These are phyloP conservation scores for Trichophaea hybrida DNA, from an alignment of 2,329 filamentous ascomycete species.

Conservation along the genomic window DNA sequence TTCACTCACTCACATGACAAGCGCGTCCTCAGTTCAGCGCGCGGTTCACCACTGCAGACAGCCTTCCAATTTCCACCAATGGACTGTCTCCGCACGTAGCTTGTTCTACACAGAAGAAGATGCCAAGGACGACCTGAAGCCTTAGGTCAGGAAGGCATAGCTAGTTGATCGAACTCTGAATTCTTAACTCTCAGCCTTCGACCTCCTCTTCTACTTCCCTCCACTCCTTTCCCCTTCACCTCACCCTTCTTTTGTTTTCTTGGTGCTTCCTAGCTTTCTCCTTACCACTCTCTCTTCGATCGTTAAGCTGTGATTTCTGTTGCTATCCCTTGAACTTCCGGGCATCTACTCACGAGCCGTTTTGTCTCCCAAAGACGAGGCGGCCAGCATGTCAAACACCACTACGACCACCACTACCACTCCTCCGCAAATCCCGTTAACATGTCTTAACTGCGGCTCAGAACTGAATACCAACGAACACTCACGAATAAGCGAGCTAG, in stretches of 20 bases:
- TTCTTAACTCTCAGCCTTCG: neutral
- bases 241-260: neutral
- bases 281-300: neutral
- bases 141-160: too few species aligned
- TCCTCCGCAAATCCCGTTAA: neutral
- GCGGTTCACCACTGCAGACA: too few species aligned
- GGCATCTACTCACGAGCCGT: neutral
- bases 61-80: too few species aligned
- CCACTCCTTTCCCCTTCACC: neutral
- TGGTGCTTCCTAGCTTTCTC: neutral
- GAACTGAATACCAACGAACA: constrained; percentile 34
- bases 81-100: too few species aligned
- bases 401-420: neutral
- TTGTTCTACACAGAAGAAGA: too few species aligned
- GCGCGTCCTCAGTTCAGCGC: too few species aligned
- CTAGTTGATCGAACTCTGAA: too few species aligned
- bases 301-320: neutral
- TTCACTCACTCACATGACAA: too few species aligned
- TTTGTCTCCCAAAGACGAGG: neutral
- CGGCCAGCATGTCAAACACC: neutral
- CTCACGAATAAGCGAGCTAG: constrained; percentile 51
- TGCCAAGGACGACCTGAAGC: too few species aligned
- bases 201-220: neutral
- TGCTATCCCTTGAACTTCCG: neutral
- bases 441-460: constrained; percentile 27